Base-by-base conservation (phyloP, 129 eudicot species). In the Escallonia rubra region DNA sequence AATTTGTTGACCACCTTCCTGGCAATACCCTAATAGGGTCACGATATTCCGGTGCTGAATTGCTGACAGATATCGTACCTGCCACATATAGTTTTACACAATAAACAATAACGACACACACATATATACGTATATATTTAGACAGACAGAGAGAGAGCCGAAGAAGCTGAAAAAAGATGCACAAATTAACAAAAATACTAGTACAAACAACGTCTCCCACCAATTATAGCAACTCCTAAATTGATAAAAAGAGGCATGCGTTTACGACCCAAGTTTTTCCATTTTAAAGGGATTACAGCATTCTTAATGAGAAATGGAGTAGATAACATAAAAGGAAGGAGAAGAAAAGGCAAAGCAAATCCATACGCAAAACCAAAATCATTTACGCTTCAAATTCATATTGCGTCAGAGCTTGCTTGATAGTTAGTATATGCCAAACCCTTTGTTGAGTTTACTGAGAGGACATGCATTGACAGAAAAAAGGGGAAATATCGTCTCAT, bases 31-130 rank as follows among this genome's bases (percentile, higher is more conserved):
- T 78, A 91, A 68, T 65, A 91, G 97, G 14, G 90, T 83, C 79
- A 91, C 97, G 49, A 91, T 78, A 79, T 91, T 91, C 76, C 97
- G 86, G 64, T 91, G 96, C 73, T 88, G 96, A 67, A 91, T 88
- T 63, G 97, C 81, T 62, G 96, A 87, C 54, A 91, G 94, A 83
- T 88, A 91, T 14, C 94, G 88, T 43, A 85, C 97, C 97, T 91
- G 88, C 65, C 59, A 72, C 54, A 65, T 61, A 77, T 23, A 23
- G 34, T 23, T 23, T 23, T 1, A 23, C 34, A 23, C 34, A 23
- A 23, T 23, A 23, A 23, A 23, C 34, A 23, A 23, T 23, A 23
- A 23, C 1, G 1, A 23, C 10, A 51, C 49, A 64, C 64, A 59
- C 53, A 60, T 39, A 23, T 23, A 23, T 1, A 23, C 1, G 1